Base-by-base conservation (phyloP, 164 flowering plant species). In the Aristolochia fimbriata region DNA sequence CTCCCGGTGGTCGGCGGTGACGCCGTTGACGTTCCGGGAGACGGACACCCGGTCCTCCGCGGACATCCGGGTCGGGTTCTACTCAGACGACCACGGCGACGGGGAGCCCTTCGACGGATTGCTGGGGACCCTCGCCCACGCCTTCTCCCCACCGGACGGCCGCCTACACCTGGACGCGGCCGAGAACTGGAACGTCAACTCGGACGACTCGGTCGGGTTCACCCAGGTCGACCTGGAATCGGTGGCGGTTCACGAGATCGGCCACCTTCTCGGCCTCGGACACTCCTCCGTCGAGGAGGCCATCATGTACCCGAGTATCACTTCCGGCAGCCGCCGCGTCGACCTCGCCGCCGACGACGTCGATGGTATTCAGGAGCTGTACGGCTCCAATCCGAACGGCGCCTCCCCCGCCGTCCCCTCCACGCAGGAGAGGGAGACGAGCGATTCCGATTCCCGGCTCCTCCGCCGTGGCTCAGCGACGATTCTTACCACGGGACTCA, bases 61-160 rank as follows among this genome's bases (percentile, higher is more conserved):
- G 2, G 88, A 88, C 22, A 55, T 88, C 10, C 65, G 58, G 53
- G 81, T 83, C 59, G 90, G 81, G 25, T 86, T 84, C 47, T 81
- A 71, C 56, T 15, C 25, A 0, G 81, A 82, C 9, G 86, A 86
- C 17, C 94, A 86, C 73, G 90, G 90, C 15, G 94, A 86, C 70
- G 90, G 94, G 3, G 73, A 81, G 66, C 69, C 94, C 65, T 86
- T 86, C 65, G 94, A 86, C 45, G 94, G 90, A 25, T 77, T 70
- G 3, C 17, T 84, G 37, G 94, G 94, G 12, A 77, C 80, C 43
- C 66, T 85, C 55, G 96, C 80, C 11, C 91, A 85, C 65, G 89
- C 90, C 6, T 83, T 83, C 66, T 77, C 87, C 20, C 91, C 90
- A 10, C 71, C 79, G 54, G 74, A 69, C 68, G 91, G 92, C 60